Conservation (phyloP, 352 stramenopile genomes). For the Peronospora farinosa region DNA sequence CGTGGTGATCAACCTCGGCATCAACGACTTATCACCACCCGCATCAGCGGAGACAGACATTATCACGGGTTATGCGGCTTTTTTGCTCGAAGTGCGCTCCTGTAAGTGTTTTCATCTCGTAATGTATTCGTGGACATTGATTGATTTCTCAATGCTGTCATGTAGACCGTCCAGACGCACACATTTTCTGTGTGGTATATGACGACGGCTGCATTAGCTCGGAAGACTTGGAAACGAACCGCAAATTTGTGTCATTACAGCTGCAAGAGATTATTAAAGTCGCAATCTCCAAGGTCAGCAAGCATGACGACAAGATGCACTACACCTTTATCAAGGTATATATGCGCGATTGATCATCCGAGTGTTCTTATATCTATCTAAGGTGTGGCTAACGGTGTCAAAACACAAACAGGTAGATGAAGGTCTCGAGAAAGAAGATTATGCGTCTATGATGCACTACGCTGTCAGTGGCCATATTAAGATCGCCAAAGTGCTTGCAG, state of each 20-base stretch:
- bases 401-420: constrained; percentile 43
- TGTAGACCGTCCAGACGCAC: constrained; percentile 64
- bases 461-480: constrained; percentile 79
- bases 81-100: constrained; percentile 70
- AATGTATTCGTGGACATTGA: background rate
- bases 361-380: background rate
- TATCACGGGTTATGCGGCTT: constrained; percentile 61
- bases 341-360: background rate
- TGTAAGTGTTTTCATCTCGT: constrained; percentile 36
- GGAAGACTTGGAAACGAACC: constrained; percentile 66
- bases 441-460: constrained; percentile 78
- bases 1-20: constrained; percentile 81
- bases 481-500: constrained; percentile 62
- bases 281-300: constrained; percentile 69
- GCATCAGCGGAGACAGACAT: constrained; percentile 81
- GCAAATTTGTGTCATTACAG: constrained; percentile 71
- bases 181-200: constrained; percentile 85
- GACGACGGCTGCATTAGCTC: constrained; percentile 78
- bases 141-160: background rate
- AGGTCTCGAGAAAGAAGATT: constrained; percentile 58
- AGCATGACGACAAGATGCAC: constrained; percentile 77
- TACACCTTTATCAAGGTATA: constrained; percentile 74
- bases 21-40: constrained; percentile 80
- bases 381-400: background rate
- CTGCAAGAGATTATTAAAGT: constrained; percentile 84